Evolutionary conservation across 1,139 yeast species (phyloP), one percentile per base, ranked within the genome.

Genomic region (Schizosaccharomyces versatilis): DNA sequence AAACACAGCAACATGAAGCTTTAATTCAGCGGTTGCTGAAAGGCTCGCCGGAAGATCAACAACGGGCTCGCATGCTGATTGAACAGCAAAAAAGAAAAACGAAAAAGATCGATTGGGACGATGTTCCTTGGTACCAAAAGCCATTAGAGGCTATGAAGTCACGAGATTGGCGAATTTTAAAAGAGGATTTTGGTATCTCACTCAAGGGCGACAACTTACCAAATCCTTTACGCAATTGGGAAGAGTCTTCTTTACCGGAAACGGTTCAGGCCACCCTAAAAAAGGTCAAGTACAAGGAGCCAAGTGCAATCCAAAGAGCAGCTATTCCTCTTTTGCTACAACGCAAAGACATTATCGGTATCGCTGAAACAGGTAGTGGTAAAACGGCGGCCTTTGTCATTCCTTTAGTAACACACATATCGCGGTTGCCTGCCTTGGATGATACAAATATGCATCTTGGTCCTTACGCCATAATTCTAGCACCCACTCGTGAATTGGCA

Each of bases 331-430:
- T 82, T 51, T 84, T 84, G 0, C 61, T 82, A 41, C 65, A 69
- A 0, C 68, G 72, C 3, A 66, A 75, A 47, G 96, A 90, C 65
- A 73, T 85, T 3, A 73, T 88, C 36, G 97, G 95, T 36, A 76
- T 88, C n/a, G 96, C 97, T 0, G 90, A 86, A 61, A 90, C 98
- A 0, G 98, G 97, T 32, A 84, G 95, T 0, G 98, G 97, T 64
- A 90, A 90, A 65, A 90, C 98, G 0, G 71, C 86, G 38, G 83
- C 94, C 8, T 90, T 81, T 66, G 68, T 84, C 36, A 68, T 88
- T 1, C 97, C 98, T 0, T 68, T 85, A 54, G 64, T 85, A 6
- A 66, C 78, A 3, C 80, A 80, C 59, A 69, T 84, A 10, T 60
- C 75, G 57, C 73, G 72, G 48, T 59, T 72, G n/a, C 74, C 77